Evolutionary conservation across 441 rosid species (phyloP), one percentile per base, ranked within the genome.

Genomic region (Adansonia grandidieri): DNA sequence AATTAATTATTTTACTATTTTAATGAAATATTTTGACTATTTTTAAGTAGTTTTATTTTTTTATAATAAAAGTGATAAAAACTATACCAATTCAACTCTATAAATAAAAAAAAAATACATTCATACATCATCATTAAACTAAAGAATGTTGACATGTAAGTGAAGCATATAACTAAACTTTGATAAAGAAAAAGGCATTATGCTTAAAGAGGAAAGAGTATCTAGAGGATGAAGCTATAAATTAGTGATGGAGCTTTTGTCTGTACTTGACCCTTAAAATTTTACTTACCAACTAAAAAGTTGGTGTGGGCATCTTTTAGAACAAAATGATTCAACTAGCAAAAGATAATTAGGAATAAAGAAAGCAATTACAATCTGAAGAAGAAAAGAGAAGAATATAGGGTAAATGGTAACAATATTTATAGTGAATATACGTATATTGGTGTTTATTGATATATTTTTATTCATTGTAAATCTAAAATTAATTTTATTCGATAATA

Each of bases 251-350:
- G 20, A 51, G 40, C 2, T 50, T 64, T 74, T 77, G 84, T 79
- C 80, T 57, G 11, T 37, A 65, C 71, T 45, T 28, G 77, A 54
- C 2, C 70, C 15, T 28, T 20, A 13, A 78, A 78, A 45, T 20
- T 60, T 71, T 56, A 73, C 61, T 14, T 67, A 54, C 75, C 87
- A 68, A 70, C 82, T n/a, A 24, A 51, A 56, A 54, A 69, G 76
- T 75, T 79, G 83, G 71, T 77, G 54, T 7, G 62, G 53, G 17
- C 53, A 37, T 60, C 14, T 20, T 20, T 60, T 60, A 20, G 10
- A 19, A 10, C 37, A 24, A 60, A 60, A 60, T 60, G 32, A 60
- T 60, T 60, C 32, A 20, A 60, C 64, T 10, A 20, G 37, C 14
- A 20, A 9, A 60, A 20, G 5, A 60, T 32, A 60, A 60, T 60